Conservation (phyloP, 1,284 basidiomycete species). For the Anthracocystis walkeri region DNA sequence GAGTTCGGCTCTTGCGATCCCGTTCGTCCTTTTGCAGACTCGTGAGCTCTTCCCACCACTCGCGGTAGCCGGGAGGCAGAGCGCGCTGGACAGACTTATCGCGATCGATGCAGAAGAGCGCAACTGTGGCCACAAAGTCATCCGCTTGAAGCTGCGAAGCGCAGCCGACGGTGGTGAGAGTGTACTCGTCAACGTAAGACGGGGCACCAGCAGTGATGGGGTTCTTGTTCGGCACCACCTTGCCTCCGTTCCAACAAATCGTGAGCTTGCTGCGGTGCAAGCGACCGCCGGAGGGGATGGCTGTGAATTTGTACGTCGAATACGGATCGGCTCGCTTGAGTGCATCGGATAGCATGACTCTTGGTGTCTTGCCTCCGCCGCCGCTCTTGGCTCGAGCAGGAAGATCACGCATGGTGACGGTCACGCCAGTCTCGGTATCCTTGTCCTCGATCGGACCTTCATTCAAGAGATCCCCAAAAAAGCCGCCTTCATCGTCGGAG, state of each 20-base stretch:
- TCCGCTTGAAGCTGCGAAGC: conserved; percentile 83
- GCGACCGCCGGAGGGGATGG: conserved; percentile 48
- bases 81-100: conserved; percentile 67
- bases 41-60: conserved; percentile 94
- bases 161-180: conserved; percentile 88
- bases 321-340: conserved; percentile 75
- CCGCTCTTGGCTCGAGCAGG: conserved; percentile 58
- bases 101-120: conserved; percentile 75
- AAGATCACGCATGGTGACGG: conserved; percentile 47
- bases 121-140: conserved; percentile 88
- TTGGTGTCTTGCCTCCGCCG: conserved; percentile 59
- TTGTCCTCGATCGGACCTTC: conserved; percentile 80
- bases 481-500: conserved; percentile 72
- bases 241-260: conserved; percentile 62
- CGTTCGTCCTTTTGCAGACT: conserved; percentile 75
- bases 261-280: conserved; percentile 58
- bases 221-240: conserved; percentile 55
- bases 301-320: conserved; percentile 78
- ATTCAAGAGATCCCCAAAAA: conserved; percentile 83
- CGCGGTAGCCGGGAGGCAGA: conserved; percentile 84
- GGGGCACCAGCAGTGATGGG: conserved; percentile 71
- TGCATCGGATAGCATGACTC: conserved; percentile 60
- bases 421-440: conserved; percentile 46
- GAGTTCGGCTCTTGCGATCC: conserved; percentile 76
- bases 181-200: conserved; percentile 76